phyloP scores from a whole-genome alignment of 176 grass and related monocot species.

The Pontederia crassipes region DNA sequence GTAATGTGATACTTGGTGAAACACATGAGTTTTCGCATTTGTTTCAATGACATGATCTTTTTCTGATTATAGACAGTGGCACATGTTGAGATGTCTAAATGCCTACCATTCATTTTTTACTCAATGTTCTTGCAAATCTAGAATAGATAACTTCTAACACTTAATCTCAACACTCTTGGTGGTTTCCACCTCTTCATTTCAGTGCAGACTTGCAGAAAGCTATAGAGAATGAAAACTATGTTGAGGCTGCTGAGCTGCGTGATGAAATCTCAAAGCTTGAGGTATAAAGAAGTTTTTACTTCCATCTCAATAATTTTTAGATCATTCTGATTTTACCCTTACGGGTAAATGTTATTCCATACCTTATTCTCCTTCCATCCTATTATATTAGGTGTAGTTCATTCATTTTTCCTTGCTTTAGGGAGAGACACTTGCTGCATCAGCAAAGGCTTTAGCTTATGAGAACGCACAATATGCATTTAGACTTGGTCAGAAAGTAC shows the following conservation, averaged over 20 bases:
- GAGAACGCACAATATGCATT: constrained; percentile 83
- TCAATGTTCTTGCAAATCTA: not conserved
- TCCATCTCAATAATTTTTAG: not conserved
- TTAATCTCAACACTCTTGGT: not conserved
- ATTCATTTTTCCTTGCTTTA: constrained; percentile 18
- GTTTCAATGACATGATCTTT: too few species aligned
- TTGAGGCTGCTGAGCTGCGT: constrained; percentile 64
- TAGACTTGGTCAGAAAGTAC: constrained; percentile 78
- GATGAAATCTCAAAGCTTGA: constrained; percentile 80
- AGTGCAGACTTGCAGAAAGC: constrained; percentile 96
- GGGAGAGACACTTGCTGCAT: constrained; percentile 68
- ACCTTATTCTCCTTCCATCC: constrained; percentile 2
- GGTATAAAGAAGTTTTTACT: constrained; percentile 33
- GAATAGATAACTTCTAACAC: not conserved
- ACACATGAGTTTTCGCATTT: too few species aligned
- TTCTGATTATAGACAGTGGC: too few species aligned
- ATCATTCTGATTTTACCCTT: too few species aligned
- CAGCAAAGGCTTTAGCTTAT: constrained; percentile 84
- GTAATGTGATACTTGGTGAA: too few species aligned
- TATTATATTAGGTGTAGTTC: not conserved
- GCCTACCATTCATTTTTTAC: too few species aligned
- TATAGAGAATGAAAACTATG: constrained; percentile 83
- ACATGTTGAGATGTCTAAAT: too few species aligned
- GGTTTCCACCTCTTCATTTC: constrained; percentile 31
- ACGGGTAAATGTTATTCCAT: not conserved